Conservation (phyloP, 495 filamentous ascomycete genomes). For the Neurospora africana region DNA sequence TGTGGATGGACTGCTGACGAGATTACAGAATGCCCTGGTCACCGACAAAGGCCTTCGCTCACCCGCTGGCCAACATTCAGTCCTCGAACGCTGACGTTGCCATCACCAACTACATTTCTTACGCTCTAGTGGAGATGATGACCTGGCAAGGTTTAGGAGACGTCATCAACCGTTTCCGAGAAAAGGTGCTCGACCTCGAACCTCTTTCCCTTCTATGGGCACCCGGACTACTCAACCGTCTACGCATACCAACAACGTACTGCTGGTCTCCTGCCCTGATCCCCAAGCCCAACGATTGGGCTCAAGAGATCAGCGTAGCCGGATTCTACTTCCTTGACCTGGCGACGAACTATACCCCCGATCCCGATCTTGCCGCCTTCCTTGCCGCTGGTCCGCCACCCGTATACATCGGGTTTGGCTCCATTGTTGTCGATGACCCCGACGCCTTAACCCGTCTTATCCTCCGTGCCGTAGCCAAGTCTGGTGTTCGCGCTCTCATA, state of each 20-base stretch:
- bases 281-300: slow-evolving; percentile 58
- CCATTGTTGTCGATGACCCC: slow-evolving; percentile 70
- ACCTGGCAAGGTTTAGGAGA: slow-evolving; percentile 55
- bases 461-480: slow-evolving; percentile 53
- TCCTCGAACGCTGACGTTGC: slow-evolving; percentile 45
- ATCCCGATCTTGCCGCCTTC: slow-evolving; percentile 42
- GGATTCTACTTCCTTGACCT: slow-evolving; percentile 58
- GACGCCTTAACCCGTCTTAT: slow-evolving; percentile 54
- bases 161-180: slow-evolving; percentile 53
- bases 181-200: slow-evolving; percentile 48
- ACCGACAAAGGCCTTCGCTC: slow-evolving; percentile 55
- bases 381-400: slow-evolving; percentile 53
- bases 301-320: slow-evolving; percentile 48
- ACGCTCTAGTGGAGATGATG: slow-evolving; percentile 62
- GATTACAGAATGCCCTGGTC: slow-evolving; percentile 44
- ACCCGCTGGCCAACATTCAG: slow-evolving; percentile 59
- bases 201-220: slow-evolving; percentile 55
- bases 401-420: slow-evolving; percentile 74
- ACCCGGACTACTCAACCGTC: slow-evolving; percentile 48
- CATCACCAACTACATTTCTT: slow-evolving; percentile 60
- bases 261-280: slow-evolving; percentile 57
- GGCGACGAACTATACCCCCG: slow-evolving; percentile 48
- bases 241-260: slow-evolving; percentile 55
- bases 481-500: slow-evolving; percentile 62
- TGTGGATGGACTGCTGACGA: background rate